phyloP scores from a whole-genome alignment of 768 basidiomycete genomes.

The Pleurotus salmoneostramineus region DNA sequence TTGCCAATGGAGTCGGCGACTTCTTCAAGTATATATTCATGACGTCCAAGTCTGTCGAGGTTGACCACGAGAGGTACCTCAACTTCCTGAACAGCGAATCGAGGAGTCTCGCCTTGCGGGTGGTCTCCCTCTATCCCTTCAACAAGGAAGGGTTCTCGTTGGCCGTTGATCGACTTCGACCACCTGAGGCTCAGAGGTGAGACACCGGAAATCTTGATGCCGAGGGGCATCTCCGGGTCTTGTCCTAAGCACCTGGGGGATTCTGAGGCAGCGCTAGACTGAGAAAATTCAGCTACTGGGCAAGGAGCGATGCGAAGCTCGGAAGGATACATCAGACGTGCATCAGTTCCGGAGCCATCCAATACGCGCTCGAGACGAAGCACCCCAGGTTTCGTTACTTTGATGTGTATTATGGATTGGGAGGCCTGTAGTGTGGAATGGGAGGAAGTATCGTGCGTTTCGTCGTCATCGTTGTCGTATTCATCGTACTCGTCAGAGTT shows the following conservation, averaged over 20 bases:
- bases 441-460: neutral
- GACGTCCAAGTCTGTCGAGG: slow-evolving; percentile 59
- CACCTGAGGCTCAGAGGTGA: slow-evolving; percentile 77
- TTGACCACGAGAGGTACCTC: slow-evolving; percentile 67
- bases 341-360: slow-evolving; percentile 65
- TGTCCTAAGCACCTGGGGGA: slow-evolving; percentile 69
- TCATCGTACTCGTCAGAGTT: slow-evolving; percentile 62
- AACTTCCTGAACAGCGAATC: slow-evolving; percentile 46
- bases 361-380: slow-evolving; percentile 71
- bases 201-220: slow-evolving; percentile 66
- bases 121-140: slow-evolving; percentile 77
- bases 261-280: slow-evolving; percentile 31
- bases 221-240: slow-evolving; percentile 49
- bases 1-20: slow-evolving; percentile 86
- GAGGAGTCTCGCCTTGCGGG: slow-evolving; percentile 15
- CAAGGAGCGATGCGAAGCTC: slow-evolving; percentile 79
- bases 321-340: slow-evolving; percentile 61
- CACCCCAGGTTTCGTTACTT: slow-evolving; percentile 67
- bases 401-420: slow-evolving; percentile 71
- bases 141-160: slow-evolving; percentile 68
- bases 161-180: slow-evolving; percentile 65
- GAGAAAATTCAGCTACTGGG: slow-evolving; percentile 68
- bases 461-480: slow-evolving; percentile 44
- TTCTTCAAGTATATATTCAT: slow-evolving; percentile 74
- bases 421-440: slow-evolving; percentile 61